Conservation (phyloP, 2,329 filamentous ascomycete genomes). For the Arthrobotrys sphaeroides region DNA sequence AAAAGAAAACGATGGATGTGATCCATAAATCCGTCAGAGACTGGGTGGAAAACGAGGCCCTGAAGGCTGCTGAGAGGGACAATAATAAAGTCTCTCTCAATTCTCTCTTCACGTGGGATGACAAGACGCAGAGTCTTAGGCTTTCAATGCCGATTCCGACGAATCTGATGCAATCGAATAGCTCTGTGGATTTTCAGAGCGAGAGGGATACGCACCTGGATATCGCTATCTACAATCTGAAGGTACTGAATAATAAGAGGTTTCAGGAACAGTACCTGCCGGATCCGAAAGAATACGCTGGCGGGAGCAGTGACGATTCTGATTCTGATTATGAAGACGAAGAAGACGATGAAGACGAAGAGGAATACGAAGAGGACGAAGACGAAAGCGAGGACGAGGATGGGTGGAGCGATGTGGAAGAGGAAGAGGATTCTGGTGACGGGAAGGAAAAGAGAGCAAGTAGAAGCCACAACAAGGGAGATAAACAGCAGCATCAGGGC, state of each 20-base stretch:
- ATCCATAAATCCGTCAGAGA: constrained; percentile 53
- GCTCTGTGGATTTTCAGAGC: constrained; percentile 40
- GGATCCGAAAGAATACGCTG: background rate
- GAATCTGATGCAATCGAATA: constrained; percentile 34
- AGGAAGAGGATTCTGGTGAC: background rate
- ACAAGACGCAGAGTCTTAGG: constrained; percentile 31
- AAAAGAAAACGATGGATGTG: constrained; percentile 43
- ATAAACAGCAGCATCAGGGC: background rate
- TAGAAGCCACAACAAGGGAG: background rate
- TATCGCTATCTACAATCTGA: constrained; percentile 33
- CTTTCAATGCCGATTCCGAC: constrained; percentile 42
- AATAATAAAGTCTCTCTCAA: constrained; percentile 28
- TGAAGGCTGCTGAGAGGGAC: constrained; percentile 31
- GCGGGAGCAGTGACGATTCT: too few species aligned
- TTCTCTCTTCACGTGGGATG: constrained; percentile 47
- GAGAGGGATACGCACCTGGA: constrained; percentile 44
- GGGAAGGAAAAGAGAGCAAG: background rate
- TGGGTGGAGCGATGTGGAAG: background rate
- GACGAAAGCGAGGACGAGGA: background rate
- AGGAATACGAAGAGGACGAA: background rate
- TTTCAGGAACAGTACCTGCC: constrained; percentile 47
- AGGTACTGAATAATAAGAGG: constrained; percentile 28
- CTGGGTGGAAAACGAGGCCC: constrained; percentile 49
- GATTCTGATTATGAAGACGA: background rate
- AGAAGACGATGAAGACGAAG: background rate